These are phyloP conservation scores for Lentithecium fluviatile DNA, from an alignment of 495 filamentous ascomycete species.

Conservation along the genomic window DNA sequence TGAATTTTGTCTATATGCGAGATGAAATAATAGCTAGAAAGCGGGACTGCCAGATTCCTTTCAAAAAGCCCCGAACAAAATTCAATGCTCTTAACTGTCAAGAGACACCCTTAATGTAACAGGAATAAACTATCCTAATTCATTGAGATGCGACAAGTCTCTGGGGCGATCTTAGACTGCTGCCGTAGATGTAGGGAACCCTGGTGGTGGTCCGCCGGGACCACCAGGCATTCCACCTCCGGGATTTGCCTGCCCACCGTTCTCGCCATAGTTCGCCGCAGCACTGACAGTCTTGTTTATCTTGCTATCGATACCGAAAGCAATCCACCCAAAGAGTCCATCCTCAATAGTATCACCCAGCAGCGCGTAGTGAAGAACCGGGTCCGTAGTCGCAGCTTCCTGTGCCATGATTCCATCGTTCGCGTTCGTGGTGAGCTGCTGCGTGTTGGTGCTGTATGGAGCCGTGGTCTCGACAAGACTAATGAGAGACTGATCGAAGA, in stretches of 20 bases:
- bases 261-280: slow-evolving; percentile 4
- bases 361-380: slow-evolving; percentile 56
- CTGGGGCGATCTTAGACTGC: too few species aligned
- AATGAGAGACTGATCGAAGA: slow-evolving; percentile 62
- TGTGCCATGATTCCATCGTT: slow-evolving; percentile 52
- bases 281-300: slow-evolving; percentile 1
- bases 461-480: slow-evolving; percentile 53
- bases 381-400: slow-evolving; percentile 53
- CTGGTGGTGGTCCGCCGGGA: too few species aligned
- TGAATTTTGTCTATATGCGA: too few species aligned
- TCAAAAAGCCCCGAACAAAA: too few species aligned
- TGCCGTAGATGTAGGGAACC: too few species aligned
- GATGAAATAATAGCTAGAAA: too few species aligned
- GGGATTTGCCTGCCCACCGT: slow-evolving; percentile 14
- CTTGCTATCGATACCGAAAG: slow-evolving; percentile 52
- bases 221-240: background rate
- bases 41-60: too few species aligned
- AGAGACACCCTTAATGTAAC: too few species aligned
- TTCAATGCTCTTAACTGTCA: too few species aligned
- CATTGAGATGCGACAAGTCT: too few species aligned
- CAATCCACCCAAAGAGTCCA: slow-evolving; percentile 57
- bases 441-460: slow-evolving; percentile 59
- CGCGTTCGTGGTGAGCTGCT: slow-evolving; percentile 52
- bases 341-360: slow-evolving; percentile 51
- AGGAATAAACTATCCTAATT: too few species aligned